Percentiles rank a stretch among this genome's conserved stretches.
These are phyloP conservation scores for Trichoderma atroviride DNA, from an alignment of 2,329 filamentous ascomycete genomes.

Conservation along the genomic window DNA sequence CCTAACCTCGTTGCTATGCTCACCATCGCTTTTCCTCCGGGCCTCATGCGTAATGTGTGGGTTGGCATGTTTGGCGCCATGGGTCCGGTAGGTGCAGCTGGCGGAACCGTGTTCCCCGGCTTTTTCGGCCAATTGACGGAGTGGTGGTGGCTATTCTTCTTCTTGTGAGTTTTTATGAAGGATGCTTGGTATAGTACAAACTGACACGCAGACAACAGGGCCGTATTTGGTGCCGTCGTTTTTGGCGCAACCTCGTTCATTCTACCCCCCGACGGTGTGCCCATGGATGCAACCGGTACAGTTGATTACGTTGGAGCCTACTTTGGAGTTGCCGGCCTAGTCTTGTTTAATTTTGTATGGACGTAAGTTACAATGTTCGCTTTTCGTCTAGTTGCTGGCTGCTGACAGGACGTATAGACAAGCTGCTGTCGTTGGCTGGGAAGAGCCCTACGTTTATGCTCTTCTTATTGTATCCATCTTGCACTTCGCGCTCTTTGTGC, in stretches of 20 bases:
- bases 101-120: conserved; percentile 46
- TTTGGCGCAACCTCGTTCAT: conserved; percentile 22
- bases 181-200: rapidly evolving
- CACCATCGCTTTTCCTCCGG: conserved; percentile 50
- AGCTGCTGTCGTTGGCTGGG: conserved; percentile 51
- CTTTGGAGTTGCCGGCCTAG: conserved; percentile 44
- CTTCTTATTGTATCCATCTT: conserved; percentile 43
- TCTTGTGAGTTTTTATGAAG: conserved; percentile 6
- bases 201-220: not conserved
- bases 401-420: conserved; percentile 28
- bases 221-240: not conserved
- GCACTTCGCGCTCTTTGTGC: conserved; percentile 38
- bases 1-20: conserved; percentile 57
- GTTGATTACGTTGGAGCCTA: conserved; percentile 43
- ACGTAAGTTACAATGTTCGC: conserved; percentile 43
- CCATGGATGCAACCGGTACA: conserved; percentile 33
- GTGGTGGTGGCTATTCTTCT: conserved; percentile 26
- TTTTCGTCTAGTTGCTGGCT: not conserved
- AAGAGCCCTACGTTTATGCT: conserved; percentile 45
- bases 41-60: conserved; percentile 47
- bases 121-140: conserved; percentile 31
- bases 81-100: conserved; percentile 49
- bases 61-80: conserved; percentile 52
- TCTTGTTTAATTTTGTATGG: conserved; percentile 55
- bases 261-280: conserved; percentile 28